phyloP scores from a whole-genome alignment of 345 rosid genomes.

The Eucalyptus fibrosa region DNA sequence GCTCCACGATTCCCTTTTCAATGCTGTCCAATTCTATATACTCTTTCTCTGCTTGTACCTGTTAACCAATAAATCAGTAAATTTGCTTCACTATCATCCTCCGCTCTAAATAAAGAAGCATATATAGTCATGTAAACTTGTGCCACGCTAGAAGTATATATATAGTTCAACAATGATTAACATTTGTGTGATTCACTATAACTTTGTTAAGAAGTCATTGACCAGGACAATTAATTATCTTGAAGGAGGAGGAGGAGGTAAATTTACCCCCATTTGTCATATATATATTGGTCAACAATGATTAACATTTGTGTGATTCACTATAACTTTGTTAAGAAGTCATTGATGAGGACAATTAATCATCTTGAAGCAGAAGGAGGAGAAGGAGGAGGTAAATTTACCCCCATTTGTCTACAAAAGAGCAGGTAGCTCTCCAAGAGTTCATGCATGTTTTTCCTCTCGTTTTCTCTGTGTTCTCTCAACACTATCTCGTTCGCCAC shows the following conservation, averaged over 20 bases:
- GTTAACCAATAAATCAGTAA: background rate
- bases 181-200: background rate
- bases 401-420: background rate
- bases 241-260: background rate
- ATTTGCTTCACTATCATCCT: background rate
- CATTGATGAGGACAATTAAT: background rate
- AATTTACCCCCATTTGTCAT: background rate
- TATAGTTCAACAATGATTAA: background rate
- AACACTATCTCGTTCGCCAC: background rate
- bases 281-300: background rate
- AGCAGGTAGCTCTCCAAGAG: background rate
- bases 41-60: background rate
- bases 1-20: background rate
- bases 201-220: background rate
- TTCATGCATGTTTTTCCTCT: background rate
- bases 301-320: background rate
- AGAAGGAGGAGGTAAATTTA: background rate
- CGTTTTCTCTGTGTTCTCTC: background rate
- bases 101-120: background rate
- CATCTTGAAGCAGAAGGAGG: background rate
- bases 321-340: background rate
- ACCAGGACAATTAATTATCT: background rate
- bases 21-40: background rate
- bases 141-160: background rate
- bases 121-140: background rate